phyloP scores from a whole-genome alignment of 1,284 basidiomycete genomes.

The Singerocomus inundabilis region DNA sequence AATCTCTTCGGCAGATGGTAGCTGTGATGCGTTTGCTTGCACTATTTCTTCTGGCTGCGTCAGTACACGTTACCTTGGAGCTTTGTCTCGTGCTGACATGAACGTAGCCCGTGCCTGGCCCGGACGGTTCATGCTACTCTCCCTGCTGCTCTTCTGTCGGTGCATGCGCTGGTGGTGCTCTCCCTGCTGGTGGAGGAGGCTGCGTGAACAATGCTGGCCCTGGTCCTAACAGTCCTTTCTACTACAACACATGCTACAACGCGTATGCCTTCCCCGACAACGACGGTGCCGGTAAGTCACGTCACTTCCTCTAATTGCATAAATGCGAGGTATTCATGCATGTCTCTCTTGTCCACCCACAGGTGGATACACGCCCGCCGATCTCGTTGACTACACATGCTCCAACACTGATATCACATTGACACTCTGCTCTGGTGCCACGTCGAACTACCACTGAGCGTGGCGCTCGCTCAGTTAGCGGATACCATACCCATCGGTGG shows the following conservation, averaged over 20 bases:
- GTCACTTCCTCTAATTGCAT: not conserved
- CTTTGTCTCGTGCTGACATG: slow-evolving; percentile 2
- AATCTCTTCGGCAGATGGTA: slow-evolving; percentile 30
- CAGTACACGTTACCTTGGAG: slow-evolving; percentile 9
- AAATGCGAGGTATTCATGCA: not conserved
- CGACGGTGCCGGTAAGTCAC: slow-evolving; percentile 27
- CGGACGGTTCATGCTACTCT: slow-evolving; percentile 27
- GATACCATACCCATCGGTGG: not conserved
- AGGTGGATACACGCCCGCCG: slow-evolving; percentile 26
- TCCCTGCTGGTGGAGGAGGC: slow-evolving; percentile 31
- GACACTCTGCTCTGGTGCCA: slow-evolving; percentile 32
- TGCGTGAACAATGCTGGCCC: slow-evolving; percentile 30
- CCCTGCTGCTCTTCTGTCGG: slow-evolving; percentile 27
- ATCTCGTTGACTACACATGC: slow-evolving; percentile 33
- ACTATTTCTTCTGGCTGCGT: slow-evolving; percentile 30
- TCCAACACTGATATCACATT: slow-evolving; percentile 31
- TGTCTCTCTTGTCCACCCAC: not conserved
- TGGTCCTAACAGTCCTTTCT: slow-evolving; percentile 32
- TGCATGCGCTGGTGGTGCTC: slow-evolving; percentile 28
- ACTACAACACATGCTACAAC: slow-evolving; percentile 30
- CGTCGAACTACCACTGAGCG: slow-evolving; percentile 22
- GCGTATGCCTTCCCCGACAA: slow-evolving; percentile 35
- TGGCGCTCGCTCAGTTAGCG: not conserved
- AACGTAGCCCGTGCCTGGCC: slow-evolving; percentile 31
- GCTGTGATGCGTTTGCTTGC: slow-evolving; percentile 32